Base-by-base conservation (phyloP, 169 alveolate genomes). In the Blepharisma undulans region DNA sequence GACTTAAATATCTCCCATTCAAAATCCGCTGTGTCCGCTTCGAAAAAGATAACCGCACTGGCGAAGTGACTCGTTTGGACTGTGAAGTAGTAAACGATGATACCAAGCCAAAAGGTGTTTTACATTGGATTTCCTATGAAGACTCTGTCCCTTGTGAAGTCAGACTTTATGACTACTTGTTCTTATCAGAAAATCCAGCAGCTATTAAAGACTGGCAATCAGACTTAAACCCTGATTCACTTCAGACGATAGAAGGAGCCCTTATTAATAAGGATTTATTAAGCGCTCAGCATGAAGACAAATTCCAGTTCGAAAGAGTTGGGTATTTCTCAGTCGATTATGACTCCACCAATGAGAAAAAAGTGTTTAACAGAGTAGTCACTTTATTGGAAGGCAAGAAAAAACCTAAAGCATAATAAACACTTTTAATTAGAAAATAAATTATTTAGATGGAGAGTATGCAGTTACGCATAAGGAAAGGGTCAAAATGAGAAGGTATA, bases 251-350 rank as follows among this genome's bases (percentile, higher is more conserved):
- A 77, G 90, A 79, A 36, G 92, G 93, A 89, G 96, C 97, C 25
- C 92, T 90, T 71, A 92, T 96, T 72, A 94, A 95, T 94, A 95
- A 89, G 90, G 95, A 91, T 74, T 82, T 93, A 81, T 85, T 91
- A 66, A 91, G 91, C 22, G 92, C 92, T n/a, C 94, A 97, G 78
- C 91, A 89, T 36, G 90, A 89, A 79, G 97, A 97, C 76, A 95
- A 96, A 87, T 96, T 95, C 95, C 96, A 98, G 93, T 98, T 98
- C 90, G 98, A 97, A 82, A 96, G 99, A 92, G 89, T 96, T 25
- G 99, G 98, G 22, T 98, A 94, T 92, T 98, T 97, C 92, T 94
- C 93, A 71, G 95, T 96, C 77, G 98, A 96, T 88, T 21, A 33
- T 21, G 92, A 88, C 59, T 76, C 87, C 7, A 90, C 90, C 71